Percentiles rank a stretch among this genome's conserved stretches.
These are phyloP conservation scores for Styphnolobium japonicum DNA, from an alignment of 306 rosid genomes.

Conservation along the genomic window DNA sequence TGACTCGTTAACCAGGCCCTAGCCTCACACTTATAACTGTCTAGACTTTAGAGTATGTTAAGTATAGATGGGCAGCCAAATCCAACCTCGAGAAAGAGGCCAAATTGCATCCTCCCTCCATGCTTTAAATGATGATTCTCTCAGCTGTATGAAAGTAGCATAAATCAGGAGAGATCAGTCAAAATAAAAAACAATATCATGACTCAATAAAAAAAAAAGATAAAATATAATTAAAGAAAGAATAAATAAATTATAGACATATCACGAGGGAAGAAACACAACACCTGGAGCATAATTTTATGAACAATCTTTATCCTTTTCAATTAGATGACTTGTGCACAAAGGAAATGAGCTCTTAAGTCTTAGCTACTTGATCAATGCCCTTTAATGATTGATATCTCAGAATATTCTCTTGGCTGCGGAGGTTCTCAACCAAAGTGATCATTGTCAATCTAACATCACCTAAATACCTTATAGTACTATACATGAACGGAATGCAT, in stretches of 20 bases:
- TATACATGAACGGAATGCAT: neutral
- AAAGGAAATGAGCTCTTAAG: constrained; percentile 91
- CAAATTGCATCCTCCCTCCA: constrained; percentile 97
- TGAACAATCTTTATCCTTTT: constrained; percentile 61
- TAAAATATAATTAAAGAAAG: neutral
- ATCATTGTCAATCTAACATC: constrained; percentile 23
- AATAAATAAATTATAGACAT: neutral
- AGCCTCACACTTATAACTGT: neutral
- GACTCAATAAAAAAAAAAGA: neutral
- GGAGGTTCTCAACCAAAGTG: constrained; percentile 29
- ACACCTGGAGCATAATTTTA: neutral
- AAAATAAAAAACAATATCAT: neutral
- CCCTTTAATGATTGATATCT: constrained; percentile 74
- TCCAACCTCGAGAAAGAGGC: constrained; percentile 92
- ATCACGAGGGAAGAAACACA: constrained; percentile 7
- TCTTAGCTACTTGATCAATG: constrained; percentile 75
- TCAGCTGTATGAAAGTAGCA: constrained; percentile 56
- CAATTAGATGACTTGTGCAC: constrained; percentile 91
- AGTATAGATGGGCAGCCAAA: constrained; percentile 4
- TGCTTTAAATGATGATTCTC: constrained; percentile 98
- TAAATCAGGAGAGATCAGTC: constrained; percentile 17
- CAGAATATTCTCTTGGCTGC: constrained; percentile 72
- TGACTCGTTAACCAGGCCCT: constrained; percentile 6
- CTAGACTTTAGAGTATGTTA: neutral
- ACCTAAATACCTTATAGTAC: neutral